Conservation (phyloP, 495 filamentous ascomycete genomes). For the Thozetella sp. region DNA sequence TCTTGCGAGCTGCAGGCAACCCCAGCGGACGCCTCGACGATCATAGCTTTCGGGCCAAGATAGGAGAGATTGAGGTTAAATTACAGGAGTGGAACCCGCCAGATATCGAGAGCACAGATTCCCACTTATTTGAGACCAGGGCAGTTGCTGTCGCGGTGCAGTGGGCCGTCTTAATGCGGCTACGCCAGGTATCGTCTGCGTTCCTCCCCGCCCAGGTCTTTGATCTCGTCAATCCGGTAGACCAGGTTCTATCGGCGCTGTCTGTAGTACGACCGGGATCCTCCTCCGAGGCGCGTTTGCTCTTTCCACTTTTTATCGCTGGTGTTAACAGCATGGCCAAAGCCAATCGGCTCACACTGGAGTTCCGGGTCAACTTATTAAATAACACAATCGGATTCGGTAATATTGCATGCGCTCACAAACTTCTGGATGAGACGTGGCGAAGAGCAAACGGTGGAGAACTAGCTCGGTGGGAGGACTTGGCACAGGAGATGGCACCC, state of each 20-base stretch:
- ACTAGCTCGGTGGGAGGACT: too few relatives aligned
- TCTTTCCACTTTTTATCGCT: constrained; percentile 1
- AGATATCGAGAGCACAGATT: background rate
- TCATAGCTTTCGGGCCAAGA: background rate
- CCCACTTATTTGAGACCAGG: background rate
- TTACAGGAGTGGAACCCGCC: background rate
- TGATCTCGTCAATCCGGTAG: background rate
- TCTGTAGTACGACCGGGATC: background rate
- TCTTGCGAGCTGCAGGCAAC: background rate
- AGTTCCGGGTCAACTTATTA: background rate
- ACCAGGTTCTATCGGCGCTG: background rate
- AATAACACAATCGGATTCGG: background rate
- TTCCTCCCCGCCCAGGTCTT: too few relatives aligned
- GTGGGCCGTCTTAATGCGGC: background rate
- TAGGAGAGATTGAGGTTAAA: background rate
- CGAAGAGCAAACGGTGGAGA: too few relatives aligned
- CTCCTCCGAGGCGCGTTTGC: background rate
- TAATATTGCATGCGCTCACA: too few relatives aligned
- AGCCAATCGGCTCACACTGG: background rate
- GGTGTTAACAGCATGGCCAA: background rate
- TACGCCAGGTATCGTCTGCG: background rate
- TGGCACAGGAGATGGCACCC: too few relatives aligned
- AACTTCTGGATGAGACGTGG: too few relatives aligned
- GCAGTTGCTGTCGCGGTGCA: background rate
- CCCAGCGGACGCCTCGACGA: background rate